Conservation (phyloP, 495 filamentous ascomycete species). For the Xylaria sp. region DNA sequence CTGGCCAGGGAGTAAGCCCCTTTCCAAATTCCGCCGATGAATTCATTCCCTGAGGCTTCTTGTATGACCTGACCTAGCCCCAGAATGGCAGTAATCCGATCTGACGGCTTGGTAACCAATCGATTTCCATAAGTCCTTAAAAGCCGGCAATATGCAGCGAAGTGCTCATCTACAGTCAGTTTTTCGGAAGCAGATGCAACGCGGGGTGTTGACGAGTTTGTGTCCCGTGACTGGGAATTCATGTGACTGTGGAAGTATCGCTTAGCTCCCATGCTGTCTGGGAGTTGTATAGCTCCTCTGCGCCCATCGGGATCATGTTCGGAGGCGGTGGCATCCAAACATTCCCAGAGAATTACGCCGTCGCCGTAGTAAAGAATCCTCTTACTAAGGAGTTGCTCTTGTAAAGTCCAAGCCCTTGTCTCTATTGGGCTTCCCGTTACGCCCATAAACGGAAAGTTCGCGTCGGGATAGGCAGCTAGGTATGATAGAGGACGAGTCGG, state of each 20-base stretch:
- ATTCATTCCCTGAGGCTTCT: not conserved
- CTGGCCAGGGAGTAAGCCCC: not conserved
- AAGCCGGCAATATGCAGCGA: not conserved
- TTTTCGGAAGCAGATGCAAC: not conserved
- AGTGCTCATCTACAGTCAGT: not conserved
- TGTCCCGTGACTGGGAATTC: not conserved
- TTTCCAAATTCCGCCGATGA: not conserved
- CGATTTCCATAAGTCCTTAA: not conserved
- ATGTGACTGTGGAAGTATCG: not conserved
- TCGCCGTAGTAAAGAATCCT: conserved; percentile 4
- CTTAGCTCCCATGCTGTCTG: not conserved
- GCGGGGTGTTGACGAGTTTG: not conserved
- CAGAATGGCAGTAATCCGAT: not conserved
- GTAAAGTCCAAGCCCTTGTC: not conserved
- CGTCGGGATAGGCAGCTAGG: not conserved
- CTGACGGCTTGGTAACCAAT: not conserved
- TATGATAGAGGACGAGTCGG: not conserved
- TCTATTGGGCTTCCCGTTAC: not conserved
- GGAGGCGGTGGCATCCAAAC: not conserved
- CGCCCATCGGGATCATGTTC: not conserved
- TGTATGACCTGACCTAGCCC: not conserved
- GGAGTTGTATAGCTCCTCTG: conserved; percentile 1
- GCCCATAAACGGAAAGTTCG: conserved; percentile 1
- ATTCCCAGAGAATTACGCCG: not conserved
- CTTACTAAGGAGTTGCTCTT: not conserved